Percentiles rank a stretch among this genome's conserved stretches.
These are phyloP conservation scores for Diplodia intermedia DNA, from an alignment of 2,329 filamentous ascomycete genomes.

Conservation along the genomic window DNA sequence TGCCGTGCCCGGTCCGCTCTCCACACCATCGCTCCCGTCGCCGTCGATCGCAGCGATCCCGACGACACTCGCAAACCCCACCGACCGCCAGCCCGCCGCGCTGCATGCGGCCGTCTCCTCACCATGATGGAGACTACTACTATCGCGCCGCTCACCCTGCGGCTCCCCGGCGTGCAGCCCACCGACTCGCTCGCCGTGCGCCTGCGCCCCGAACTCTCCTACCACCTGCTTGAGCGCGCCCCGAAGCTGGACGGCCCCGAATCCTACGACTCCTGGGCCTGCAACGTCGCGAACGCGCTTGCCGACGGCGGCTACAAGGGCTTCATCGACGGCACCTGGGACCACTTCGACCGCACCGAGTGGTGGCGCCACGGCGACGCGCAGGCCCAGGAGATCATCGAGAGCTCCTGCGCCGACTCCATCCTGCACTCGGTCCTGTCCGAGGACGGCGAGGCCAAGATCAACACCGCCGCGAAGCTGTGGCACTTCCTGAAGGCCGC, in stretches of 20 bases:
- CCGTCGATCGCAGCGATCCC: constrained; percentile 25
- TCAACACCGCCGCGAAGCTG: constrained; percentile 23
- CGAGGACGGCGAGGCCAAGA: constrained; percentile 23
- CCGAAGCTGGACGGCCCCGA: constrained; percentile 28
- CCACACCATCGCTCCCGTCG: neutral
- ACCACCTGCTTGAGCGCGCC: constrained; percentile 22
- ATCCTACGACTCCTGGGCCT: constrained; percentile 23
- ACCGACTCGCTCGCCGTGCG: constrained; percentile 13
- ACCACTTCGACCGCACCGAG: constrained; percentile 23
- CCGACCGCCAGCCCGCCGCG: constrained; percentile 1
- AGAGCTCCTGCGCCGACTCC: constrained; percentile 28
- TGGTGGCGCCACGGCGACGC: constrained; percentile 29
- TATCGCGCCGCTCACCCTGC: constrained; percentile 15
- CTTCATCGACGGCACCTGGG: constrained; percentile 23
- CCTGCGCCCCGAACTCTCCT: constrained; percentile 20
- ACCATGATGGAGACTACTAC: constrained; percentile 15
- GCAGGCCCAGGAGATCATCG: constrained; percentile 29
- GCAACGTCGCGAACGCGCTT: neutral
- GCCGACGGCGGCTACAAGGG: constrained; percentile 22
- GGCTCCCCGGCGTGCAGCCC: constrained; percentile 1
- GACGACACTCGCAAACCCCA: neutral
- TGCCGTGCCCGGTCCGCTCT: constrained; percentile 11
- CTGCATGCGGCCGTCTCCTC: constrained; percentile 12
- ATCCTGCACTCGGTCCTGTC: constrained; percentile 22
- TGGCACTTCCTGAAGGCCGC: constrained; percentile 19